Base-by-base conservation (phyloP, 1,284 basidiomycete genomes). In the Sparassis latifolia region DNA sequence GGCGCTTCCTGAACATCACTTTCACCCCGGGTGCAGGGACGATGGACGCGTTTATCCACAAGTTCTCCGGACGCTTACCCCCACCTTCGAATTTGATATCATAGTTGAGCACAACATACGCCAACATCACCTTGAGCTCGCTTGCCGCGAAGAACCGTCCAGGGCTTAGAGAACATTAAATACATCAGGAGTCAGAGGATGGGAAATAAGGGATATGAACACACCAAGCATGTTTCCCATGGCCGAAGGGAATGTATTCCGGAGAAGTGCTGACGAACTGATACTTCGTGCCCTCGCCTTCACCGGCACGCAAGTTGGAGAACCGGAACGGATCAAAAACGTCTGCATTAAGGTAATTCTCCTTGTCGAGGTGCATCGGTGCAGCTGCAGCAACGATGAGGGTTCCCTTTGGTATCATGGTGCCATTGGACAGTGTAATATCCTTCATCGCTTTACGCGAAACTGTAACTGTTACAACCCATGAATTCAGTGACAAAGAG, bases 281-380 rank as follows among this genome's bases (percentile, higher is more conserved):
- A 42, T 67, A 60, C 51, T 61, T 61, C n/a, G 52, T 53, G 28
- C 49, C 53, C 45, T 58, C 60, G 9, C 55, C 54, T 7, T 57
- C 55, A 33, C 58, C 59, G 35, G 66, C 63, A 47, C 72, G 66
- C 54, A 73, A 56, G 33, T 72, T 68, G 6, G 70, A 63, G 58
- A 78, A 80, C 20, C 76, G 69, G 55, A 76, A 76, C 0, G 73
- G 62, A 52, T 76, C 57, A 57, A 76, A 79, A 10, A 57, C 62
- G 20, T 63, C 49, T 4, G 75, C 66, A 41, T 73, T 62, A 10
- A 65, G 58, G 56, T 78, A 78, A 37, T 68, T 58, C 29, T 66
- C 57, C 33, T 70, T 66, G 56, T 78, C 69, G 51, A 54, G 61
- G 58, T 78, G 76, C 29, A 71, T 65, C 1, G 69, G 66, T n/a